These are phyloP conservation scores for Leishmania arabica DNA, from an alignment of 208 protist genomes.

Conservation along the genomic window DNA sequence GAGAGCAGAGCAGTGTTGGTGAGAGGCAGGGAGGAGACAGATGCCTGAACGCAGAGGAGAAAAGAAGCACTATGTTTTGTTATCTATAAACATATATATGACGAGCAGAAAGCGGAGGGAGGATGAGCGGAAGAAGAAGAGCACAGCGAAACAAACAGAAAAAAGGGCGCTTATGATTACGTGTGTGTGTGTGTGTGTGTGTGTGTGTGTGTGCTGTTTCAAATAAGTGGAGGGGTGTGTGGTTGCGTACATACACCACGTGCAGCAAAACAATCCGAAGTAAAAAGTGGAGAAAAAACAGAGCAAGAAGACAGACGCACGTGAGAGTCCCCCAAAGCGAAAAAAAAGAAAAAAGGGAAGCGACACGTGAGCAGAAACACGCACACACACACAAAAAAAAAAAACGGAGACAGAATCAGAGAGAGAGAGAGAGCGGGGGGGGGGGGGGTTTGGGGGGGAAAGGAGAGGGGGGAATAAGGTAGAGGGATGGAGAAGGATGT, in stretches of 20 bases:
- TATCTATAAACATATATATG: background rate
- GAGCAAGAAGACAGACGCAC: background rate
- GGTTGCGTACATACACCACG: background rate
- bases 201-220: background rate
- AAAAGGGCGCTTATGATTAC: background rate
- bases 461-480: background rate
- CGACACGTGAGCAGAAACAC: background rate
- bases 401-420: background rate
- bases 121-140: background rate
- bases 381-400: too few species aligned
- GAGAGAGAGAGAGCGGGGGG: background rate
- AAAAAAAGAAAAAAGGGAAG: background rate
- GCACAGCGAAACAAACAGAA: background rate
- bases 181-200: background rate
- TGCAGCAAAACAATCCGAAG: background rate
- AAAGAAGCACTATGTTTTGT: background rate
- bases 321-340: background rate
- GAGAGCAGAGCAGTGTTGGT: background rate
- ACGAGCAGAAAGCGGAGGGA: background rate
- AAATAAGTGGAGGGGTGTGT: background rate
- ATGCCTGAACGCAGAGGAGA: background rate
- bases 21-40: background rate
- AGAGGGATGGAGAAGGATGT: background rate
- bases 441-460: too few species aligned
- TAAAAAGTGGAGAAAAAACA: background rate